phyloP scores from a whole-genome alignment of 495 filamentous ascomycete genomes.

The Neurospora pannonica region DNA sequence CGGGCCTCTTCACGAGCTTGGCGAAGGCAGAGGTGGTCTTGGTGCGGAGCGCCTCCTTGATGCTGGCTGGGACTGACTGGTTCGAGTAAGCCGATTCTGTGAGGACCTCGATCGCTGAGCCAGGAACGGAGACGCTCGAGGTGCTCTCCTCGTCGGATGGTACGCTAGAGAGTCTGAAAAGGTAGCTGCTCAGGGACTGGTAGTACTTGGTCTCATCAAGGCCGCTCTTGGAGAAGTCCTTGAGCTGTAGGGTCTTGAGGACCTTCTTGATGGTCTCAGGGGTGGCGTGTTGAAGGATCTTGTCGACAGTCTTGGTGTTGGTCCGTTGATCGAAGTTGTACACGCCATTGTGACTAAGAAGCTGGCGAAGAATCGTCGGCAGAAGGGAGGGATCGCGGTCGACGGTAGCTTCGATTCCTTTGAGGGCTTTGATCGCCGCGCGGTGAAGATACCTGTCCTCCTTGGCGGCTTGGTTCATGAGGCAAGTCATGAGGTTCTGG shows the following conservation, averaged over 20 bases:
- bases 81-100: conserved; percentile 41
- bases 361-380: conserved; percentile 47
- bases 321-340: conserved; percentile 80
- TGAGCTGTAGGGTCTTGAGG: conserved; percentile 29
- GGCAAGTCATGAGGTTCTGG: conserved; percentile 68
- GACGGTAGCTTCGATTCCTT: conserved; percentile 56
- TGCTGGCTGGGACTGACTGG: conserved; percentile 45
- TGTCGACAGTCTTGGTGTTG: conserved; percentile 80
- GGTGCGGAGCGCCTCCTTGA: conserved; percentile 59
- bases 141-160: conserved; percentile 9
- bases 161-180: conserved; percentile 32
- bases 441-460: conserved; percentile 77
- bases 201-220: conserved; percentile 32
- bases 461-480: conserved; percentile 81
- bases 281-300: conserved; percentile 55
- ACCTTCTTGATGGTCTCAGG: conserved; percentile 38
- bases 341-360: conserved; percentile 59
- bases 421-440: conserved; percentile 62
- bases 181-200: conserved; percentile 44
- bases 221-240: conserved; percentile 19
- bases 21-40: conserved; percentile 55
- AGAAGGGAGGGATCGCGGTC: conserved; percentile 53
- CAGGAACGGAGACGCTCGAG: conserved; percentile 25
- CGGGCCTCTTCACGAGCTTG: conserved; percentile 55
- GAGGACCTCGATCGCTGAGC: conserved; percentile 33